phyloP scores from a whole-genome alignment of 768 basidiomycete species.

The Suillus tomentosus region DNA sequence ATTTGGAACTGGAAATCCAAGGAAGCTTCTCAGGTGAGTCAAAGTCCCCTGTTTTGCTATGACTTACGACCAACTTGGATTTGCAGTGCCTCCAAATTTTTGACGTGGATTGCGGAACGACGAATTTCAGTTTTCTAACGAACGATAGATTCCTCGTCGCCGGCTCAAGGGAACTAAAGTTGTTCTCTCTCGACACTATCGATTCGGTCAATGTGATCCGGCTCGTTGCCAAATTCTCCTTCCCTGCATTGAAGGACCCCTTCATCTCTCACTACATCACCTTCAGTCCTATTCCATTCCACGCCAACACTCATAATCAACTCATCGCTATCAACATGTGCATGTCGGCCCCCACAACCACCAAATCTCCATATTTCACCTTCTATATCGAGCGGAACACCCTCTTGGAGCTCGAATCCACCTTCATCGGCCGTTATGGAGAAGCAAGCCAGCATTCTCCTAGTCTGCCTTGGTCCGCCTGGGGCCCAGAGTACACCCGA shows the following conservation, averaged over 20 bases:
- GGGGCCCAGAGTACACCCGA: neutral
- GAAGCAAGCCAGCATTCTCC: neutral
- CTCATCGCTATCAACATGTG: neutral
- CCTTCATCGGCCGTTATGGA: neutral
- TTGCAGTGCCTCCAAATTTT: neutral
- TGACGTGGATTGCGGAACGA: neutral
- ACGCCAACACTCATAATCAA: neutral
- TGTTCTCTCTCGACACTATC: neutral
- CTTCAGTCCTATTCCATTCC: neutral
- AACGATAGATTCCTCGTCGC: neutral
- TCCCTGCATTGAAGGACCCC: neutral
- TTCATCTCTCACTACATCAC: neutral
- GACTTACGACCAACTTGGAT: neutral
- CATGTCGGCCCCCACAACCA: neutral
- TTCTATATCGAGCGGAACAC: neutral
- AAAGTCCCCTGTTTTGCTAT: neutral
- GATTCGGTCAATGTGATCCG: neutral
- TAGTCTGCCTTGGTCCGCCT: neutral
- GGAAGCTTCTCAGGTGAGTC: neutral
- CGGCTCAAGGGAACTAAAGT: neutral
- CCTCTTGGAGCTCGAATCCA: neutral
- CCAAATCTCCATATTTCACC: neutral
- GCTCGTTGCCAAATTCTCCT: neutral
- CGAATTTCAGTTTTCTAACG: neutral
- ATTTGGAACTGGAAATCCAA: conserved; percentile 5